Evolutionary conservation across 192 early-diverging fungal genomes (phyloP), one percentile per base, ranked within the genome.

Genomic region (Thamnidium elegans): DNA sequence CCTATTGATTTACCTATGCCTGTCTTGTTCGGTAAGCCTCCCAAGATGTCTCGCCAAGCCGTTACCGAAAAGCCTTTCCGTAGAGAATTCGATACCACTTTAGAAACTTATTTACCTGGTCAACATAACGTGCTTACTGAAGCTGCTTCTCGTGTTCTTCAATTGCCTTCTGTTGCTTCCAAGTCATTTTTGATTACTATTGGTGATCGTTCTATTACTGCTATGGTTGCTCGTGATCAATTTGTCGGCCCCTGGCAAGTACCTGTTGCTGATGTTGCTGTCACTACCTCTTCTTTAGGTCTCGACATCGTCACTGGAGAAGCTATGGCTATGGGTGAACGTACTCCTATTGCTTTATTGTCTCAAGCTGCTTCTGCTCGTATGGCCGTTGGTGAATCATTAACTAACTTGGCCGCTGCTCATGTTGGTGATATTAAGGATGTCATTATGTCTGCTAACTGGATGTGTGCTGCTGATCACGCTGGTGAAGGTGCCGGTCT

Each of bases 211-310:
- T 91, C 91, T 0, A 87, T 99, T 34, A 94, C 95, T 26, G 98
- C 95, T 13, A 73, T 98, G 64, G 94, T 98, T 3, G 92, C 88
- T 17, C 90, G 96, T 48, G 98, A 99, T 62, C 98, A 97, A 66
- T 88, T 97, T 85, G 98, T 99, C 32, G 98, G 98, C 9, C 94
- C 96, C 2, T 99, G 98, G 98, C 97, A 99, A 76, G 86, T 93
- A 50, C 98, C 98, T 47, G 96, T 99, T 17, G 92, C 98, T 23
- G 96, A 99, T 78, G 96, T 97, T 10, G 87, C 93, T 0, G 92
- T 99, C 10, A 92, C 87, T n/a, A 78, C 80, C n/a, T 85, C 94
- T 3, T 86, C 88, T 14, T 88, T 90, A 72, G 85, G 84, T 47
- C 69, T 79, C 62, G 87, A 88, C 55, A 73, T 85, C 47, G 78